Base-by-base conservation (phyloP, 768 basidiomycete species). In the Melanogaster broomeanus region DNA sequence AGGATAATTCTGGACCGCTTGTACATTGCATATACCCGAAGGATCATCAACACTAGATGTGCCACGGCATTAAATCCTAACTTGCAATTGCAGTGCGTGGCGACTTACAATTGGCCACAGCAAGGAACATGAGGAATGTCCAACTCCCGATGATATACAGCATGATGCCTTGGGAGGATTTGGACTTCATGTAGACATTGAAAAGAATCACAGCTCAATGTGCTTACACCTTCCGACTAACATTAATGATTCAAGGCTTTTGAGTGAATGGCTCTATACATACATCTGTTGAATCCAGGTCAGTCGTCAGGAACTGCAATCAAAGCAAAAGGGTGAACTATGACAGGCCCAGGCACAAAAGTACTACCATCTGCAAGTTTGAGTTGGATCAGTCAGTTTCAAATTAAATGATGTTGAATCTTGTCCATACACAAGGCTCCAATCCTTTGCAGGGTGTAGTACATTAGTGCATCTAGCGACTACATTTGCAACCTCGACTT, bases 1-100 rank as follows among this genome's bases (percentile, higher is more conserved):
- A 63, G 40, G 30, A 63, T 24, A 11, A 40, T 27, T 49, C 16
- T 59, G 18, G 60, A 59, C 33, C 37, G 45, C n/a, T 35, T 21
- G 37, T 64, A 64, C 45, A 65, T 51, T 19, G 63, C 61, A 27
- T 64, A n/a, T n/a, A n/a, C n/a, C n/a, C n/a, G n/a, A n/a, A n/a
- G n/a, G n/a, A n/a, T n/a, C n/a, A n/a, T n/a, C n/a, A 58, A 38
- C 12, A 63, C 63, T 64, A 18, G 33, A 33, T 3, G 33, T n/a
- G 16, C 16, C 33, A 34, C 12, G 12, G 12, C 16, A 6, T 3
- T 34, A 4, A 34, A 13, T 11, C 33, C 16, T 4, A n/a, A n/a
- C 33, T 31, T 12, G 7, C n/a, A 3, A 33, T 9, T 9, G 19
- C 27, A 19, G 6, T n/a, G 33, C 33, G n/a, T 27, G 27, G 27